phyloP scores from a whole-genome alignment of 176 grass and related monocot species.

The Oropetium thomaeum region DNA sequence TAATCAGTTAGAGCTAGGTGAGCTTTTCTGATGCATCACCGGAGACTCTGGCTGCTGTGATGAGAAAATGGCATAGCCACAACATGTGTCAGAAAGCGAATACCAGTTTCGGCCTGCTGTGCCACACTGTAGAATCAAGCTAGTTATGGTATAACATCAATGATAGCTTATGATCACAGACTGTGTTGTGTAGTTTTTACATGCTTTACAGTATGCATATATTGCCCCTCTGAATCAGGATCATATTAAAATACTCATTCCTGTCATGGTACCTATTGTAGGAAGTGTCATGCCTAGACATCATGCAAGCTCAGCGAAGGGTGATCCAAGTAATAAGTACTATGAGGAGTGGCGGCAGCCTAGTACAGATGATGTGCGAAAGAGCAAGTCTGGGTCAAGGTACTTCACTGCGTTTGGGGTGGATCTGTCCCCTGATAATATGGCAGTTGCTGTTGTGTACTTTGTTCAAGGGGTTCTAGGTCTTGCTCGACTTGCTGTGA shows the following conservation, averaged over 20 bases:
- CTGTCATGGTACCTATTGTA: constrained; percentile 22
- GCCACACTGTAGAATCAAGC: neutral
- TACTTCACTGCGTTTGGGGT: constrained; percentile 79
- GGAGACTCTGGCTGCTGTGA: neutral
- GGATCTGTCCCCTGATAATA: constrained; percentile 84
- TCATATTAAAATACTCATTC: constrained; percentile 15
- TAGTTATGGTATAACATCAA: neutral
- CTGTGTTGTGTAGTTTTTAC: neutral
- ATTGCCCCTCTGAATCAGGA: no score
- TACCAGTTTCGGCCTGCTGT: neutral
- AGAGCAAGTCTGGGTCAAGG: constrained; percentile 39
- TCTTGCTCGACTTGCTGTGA: constrained; percentile 93
- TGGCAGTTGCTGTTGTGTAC: constrained; percentile 97
- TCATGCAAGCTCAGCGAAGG: constrained; percentile 34
- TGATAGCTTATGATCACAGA: neutral
- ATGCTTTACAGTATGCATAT: neutral
- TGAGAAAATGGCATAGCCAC: neutral
- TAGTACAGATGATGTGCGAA: constrained; percentile 48
- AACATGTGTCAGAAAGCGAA: neutral
- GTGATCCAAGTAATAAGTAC: constrained; percentile 30
- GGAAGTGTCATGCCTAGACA: constrained; percentile 44
- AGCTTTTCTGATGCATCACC: neutral
- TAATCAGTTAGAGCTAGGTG: neutral
- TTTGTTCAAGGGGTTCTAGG: constrained; percentile 99
- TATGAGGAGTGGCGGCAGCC: constrained; percentile 18